Percentiles rank a stretch among this genome's conserved stretches.
Evolutionary conservation across 1,284 basidiomycete species (phyloP).

Genomic region (Papiliotrema nemorosa): DNA sequence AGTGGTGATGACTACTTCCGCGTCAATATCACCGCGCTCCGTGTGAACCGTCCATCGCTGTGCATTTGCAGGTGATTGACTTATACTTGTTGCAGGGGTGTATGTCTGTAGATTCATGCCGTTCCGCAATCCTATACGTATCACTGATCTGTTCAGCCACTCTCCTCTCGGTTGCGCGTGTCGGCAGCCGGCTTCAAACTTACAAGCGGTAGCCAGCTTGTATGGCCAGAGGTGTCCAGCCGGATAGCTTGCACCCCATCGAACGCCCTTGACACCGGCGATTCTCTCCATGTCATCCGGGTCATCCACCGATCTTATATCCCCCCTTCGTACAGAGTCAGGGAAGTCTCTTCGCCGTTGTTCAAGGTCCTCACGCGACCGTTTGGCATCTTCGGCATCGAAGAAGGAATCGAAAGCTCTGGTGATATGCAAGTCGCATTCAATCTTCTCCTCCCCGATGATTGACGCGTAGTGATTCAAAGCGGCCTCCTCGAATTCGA

Average conservation of each 20-base stretch:
- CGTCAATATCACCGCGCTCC: slow-evolving; percentile 23
- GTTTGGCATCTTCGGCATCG: slow-evolving; percentile 14
- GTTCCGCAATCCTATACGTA: slow-evolving; percentile 6
- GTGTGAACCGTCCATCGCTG: slow-evolving; percentile 26
- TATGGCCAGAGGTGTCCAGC: slow-evolving; percentile 34
- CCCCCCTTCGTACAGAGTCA: slow-evolving; percentile 9
- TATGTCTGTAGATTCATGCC: slow-evolving; percentile 29
- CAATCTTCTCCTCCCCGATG: slow-evolving; percentile 23
- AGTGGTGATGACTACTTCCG: slow-evolving; percentile 23
- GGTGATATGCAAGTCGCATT: slow-evolving; percentile 36
- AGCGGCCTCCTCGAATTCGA: slow-evolving; percentile 22
- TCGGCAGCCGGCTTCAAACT: background rate
- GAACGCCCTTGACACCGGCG: slow-evolving; percentile 19
- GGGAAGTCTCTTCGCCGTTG: slow-evolving; percentile 14
- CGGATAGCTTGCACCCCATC: slow-evolving; percentile 25
- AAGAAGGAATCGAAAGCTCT: slow-evolving; percentile 35
- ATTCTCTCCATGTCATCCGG: slow-evolving; percentile 14
- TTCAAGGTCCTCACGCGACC: slow-evolving; percentile 13
- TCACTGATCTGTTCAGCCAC: slow-evolving; percentile 13
- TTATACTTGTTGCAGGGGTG: slow-evolving; percentile 17
- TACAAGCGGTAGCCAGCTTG: slow-evolving; percentile 26
- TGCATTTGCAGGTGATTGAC: background rate
- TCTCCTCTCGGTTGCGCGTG: background rate
- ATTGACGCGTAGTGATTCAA: slow-evolving; percentile 20
- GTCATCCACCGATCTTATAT: slow-evolving; percentile 15